Percentiles rank a stretch among this genome's conserved stretches.
phyloP scores from a whole-genome alignment of 176 grass and related monocot genomes.

The Alloteropsis semialata region DNA sequence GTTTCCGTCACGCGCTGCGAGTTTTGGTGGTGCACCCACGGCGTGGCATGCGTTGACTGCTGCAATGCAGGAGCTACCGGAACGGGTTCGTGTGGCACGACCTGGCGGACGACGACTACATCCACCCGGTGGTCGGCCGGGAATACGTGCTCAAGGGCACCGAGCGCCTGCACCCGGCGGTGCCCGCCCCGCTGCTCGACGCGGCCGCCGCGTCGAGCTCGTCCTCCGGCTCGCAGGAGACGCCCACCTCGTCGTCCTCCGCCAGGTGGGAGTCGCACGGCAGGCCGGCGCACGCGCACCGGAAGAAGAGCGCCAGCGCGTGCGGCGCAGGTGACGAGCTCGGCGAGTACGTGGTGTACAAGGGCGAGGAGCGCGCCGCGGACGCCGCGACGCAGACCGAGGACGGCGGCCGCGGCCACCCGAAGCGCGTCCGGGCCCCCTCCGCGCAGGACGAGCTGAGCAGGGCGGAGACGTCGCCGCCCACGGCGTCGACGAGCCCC shows the following conservation, averaged over 20 bases:
- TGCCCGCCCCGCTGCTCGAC: constrained; percentile 27
- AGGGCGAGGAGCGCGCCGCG: constrained; percentile 30
- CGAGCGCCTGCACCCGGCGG: constrained; percentile 43
- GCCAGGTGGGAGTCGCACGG: constrained; percentile 20
- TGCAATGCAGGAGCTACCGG: constrained; percentile 71
- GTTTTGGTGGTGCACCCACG: background rate
- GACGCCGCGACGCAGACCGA: constrained; percentile 93
- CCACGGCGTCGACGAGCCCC: constrained; percentile 66
- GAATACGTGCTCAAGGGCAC: constrained; percentile 97
- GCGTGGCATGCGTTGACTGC: background rate
- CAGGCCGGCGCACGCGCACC: background rate
- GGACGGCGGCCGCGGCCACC: constrained; percentile 19
- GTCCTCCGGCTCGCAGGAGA: constrained; percentile 45
- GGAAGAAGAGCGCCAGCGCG: constrained; percentile 13
- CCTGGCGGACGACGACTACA: constrained; percentile 68
- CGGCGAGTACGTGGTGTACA: constrained; percentile 50
- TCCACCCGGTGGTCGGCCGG: constrained; percentile 73
- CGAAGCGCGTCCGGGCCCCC: background rate
- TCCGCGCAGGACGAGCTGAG: constrained; percentile 41
- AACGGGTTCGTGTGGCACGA: constrained; percentile 99
- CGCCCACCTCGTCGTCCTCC: constrained; percentile 39
- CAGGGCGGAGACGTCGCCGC: constrained; percentile 65
- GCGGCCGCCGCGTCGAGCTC: constrained; percentile 29
- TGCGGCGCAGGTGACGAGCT: constrained; percentile 10
- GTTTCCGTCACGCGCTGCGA: background rate